Conservation (phyloP, 129 eudicot genomes). For the Artemisia tridentata region DNA sequence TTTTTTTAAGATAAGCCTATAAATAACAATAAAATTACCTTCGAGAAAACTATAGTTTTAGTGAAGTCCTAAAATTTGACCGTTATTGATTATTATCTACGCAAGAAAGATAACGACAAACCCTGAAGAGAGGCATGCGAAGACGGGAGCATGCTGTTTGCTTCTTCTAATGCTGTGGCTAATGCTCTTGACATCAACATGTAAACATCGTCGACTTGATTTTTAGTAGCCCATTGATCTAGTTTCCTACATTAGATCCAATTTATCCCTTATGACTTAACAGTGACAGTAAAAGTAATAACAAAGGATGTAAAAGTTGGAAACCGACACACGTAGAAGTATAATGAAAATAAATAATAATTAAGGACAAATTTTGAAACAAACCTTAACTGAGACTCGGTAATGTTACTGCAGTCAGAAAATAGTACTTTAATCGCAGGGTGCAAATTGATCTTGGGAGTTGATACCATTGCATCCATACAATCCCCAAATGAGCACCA, state of each 20-base stretch:
- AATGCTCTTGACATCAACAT: constrained; percentile 62
- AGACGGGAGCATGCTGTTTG: constrained; percentile 55
- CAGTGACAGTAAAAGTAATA: constrained; percentile 9
- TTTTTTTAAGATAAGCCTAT: constrained; percentile 8
- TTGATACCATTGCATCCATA: constrained; percentile 38
- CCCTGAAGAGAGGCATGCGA: constrained; percentile 59
- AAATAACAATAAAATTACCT: background rate
- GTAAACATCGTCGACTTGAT: constrained; percentile 79
- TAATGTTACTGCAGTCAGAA: constrained; percentile 43
- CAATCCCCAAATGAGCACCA: constrained; percentile 81
- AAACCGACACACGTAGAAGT: background rate
- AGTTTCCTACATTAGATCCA: constrained; percentile 30
- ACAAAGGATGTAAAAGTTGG: constrained; percentile 2
- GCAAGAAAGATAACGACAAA: constrained; percentile 57
- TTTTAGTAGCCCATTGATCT: constrained; percentile 64
- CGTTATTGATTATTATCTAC: constrained; percentile 35
- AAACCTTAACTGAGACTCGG: constrained; percentile 52
- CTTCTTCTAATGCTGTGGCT: constrained; percentile 41
- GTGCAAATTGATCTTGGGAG: constrained; percentile 40
- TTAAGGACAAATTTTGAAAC: constrained; percentile 8
- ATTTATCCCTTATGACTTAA: background rate
- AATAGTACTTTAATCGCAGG: constrained; percentile 75
- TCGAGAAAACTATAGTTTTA: constrained; percentile 3
- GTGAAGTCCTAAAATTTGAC: constrained; percentile 7
- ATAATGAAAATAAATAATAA: background rate